Percentiles rank a stretch among this genome's conserved stretches.
These are phyloP conservation scores for Aspergillus puulaauensis DNA, from an alignment of 2,329 filamentous ascomycete species.

Conservation along the genomic window DNA sequence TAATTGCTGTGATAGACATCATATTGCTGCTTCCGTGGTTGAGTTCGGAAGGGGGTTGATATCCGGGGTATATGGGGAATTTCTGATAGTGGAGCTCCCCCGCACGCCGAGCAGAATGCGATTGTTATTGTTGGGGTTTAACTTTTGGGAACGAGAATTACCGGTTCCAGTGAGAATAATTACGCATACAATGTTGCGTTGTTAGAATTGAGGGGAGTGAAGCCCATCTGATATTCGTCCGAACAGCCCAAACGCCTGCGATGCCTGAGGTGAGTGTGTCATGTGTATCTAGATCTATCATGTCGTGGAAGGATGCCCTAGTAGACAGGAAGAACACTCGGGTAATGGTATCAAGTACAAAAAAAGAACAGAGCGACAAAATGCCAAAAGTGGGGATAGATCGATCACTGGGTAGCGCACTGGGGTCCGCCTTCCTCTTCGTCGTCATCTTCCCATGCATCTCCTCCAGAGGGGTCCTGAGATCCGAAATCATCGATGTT, in stretches of 20 bases:
- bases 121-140: no score
- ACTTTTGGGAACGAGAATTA: no score
- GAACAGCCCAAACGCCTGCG: not conserved
- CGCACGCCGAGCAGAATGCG: not conserved
- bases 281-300: constrained; percentile 22
- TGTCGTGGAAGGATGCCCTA: constrained; percentile 9
- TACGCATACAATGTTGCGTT: not conserved
- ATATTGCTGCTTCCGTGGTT: not conserved
- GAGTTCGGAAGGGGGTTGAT: not conserved
- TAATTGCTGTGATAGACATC: no score
- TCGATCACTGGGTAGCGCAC: constrained; percentile 48
- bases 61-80: not conserved
- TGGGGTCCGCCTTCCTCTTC: constrained; percentile 47
- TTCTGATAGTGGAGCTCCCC: not conserved
- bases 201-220: not conserved
- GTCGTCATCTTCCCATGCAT: constrained; percentile 52
- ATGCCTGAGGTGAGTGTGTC: constrained; percentile 24
- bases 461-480: constrained; percentile 42
- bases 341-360: constrained; percentile 12
- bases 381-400: constrained; percentile 6
- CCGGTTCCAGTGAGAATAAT: no score
- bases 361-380: constrained; percentile 6
- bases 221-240: not conserved
- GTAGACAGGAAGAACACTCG: constrained; percentile 1
- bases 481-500: constrained; percentile 70